Percentiles rank a stretch among this genome's conserved stretches.
These are phyloP conservation scores for Ophiostoma fasciatum DNA, from an alignment of 2,329 filamentous ascomycete species.

Conservation along the genomic window DNA sequence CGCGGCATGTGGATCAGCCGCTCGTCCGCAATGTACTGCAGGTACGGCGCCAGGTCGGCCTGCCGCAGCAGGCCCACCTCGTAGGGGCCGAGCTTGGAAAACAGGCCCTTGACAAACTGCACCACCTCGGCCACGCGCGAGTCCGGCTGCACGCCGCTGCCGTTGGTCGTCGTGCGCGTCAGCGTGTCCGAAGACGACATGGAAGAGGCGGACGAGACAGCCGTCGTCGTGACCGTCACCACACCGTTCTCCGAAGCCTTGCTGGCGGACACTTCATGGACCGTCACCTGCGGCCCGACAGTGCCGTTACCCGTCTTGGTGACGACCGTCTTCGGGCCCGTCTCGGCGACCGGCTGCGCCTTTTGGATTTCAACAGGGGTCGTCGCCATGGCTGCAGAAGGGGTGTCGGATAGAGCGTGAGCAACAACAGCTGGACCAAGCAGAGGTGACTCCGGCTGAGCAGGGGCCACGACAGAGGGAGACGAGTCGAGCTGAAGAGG, in stretches of 20 bases:
- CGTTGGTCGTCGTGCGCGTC: not conserved
- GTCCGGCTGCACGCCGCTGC: conserved; percentile 1
- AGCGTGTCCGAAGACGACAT: not conserved
- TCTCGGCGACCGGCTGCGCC: not conserved
- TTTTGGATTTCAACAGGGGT: not conserved
- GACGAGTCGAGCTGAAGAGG: not conserved
- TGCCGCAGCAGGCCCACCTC: conserved; percentile 15
- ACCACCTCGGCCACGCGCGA: conserved; percentile 6
- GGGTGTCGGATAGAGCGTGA: not conserved
- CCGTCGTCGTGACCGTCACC: not conserved
- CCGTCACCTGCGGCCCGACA: too few species aligned
- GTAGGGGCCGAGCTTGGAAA: conserved; percentile 17
- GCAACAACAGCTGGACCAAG: not conserved
- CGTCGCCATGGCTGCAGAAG: not conserved
- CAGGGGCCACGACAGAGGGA: not conserved
- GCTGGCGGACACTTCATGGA: not conserved
- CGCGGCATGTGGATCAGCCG: conserved; percentile 26
- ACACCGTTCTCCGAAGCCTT: too few species aligned
- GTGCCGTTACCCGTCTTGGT: not conserved
- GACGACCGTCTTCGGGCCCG: not conserved
- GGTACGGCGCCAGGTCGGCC: conserved; percentile 18
- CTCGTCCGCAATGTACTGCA: conserved; percentile 23
- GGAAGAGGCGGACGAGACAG: too few species aligned
- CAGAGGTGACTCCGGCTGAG: not conserved
- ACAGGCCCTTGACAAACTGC: conserved; percentile 7